Percentiles rank a stretch among this genome's conserved stretches.
Evolutionary conservation across 139 green algal species (phyloP).

Genomic region (Tetraselmis chui): DNA sequence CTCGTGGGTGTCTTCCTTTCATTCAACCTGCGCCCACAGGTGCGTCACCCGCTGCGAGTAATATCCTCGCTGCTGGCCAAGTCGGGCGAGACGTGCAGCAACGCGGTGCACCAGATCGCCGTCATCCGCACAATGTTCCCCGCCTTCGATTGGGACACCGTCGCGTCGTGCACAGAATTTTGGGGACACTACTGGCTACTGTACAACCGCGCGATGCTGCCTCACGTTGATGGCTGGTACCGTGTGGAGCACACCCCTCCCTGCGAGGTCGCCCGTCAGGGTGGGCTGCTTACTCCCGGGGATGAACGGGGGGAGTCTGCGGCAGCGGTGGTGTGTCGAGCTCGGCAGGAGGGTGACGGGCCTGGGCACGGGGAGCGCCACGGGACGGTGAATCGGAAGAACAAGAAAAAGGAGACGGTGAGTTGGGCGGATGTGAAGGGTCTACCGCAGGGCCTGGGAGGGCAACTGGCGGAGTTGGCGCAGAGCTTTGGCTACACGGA

Average conservation of each 20-base stretch:
- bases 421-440: background rate
- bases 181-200: constrained; percentile 1
- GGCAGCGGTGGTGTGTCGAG: background rate
- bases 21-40: no score
- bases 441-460: background rate
- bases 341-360: background rate
- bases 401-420: background rate
- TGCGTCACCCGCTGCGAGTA: constrained; percentile 2
- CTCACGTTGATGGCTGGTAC: background rate
- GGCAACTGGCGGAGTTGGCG: background rate
- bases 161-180: background rate
- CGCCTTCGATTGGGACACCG: background rate
- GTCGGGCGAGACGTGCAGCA: background rate
- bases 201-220: constrained; percentile 7
- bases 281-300: background rate
- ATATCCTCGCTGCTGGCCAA: background rate
- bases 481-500: background rate
- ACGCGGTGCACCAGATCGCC: background rate
- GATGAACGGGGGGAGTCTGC: no score
- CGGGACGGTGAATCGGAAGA: background rate
- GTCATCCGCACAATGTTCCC: background rate
- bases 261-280: background rate
- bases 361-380: background rate
- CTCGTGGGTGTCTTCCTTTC: no score
- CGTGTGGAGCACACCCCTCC: constrained; percentile 11